A percentile compares a stretch with the other conserved stretches of the same genome.
phyloP scores from a whole-genome alignment of 129 eudicot genomes.

The Gnaphalium uliginosum region DNA sequence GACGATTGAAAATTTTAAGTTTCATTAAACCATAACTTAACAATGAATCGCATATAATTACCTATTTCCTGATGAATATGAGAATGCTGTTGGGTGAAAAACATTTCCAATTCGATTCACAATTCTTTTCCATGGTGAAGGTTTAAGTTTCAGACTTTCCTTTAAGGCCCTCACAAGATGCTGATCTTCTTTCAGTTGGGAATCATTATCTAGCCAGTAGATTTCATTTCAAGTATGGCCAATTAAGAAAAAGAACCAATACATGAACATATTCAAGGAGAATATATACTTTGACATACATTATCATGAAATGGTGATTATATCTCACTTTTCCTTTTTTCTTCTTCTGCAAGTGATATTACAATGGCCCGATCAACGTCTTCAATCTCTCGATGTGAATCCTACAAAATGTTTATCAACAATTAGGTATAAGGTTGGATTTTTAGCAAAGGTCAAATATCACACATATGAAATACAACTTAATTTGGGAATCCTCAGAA shows the following conservation, averaged over 20 bases:
- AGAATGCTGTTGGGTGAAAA: conserved; percentile 58
- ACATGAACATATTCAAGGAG: conserved; percentile 5
- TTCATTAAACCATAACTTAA: background rate
- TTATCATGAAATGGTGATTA: background rate
- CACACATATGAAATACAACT: background rate
- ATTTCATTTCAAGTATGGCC: conserved; percentile 14
- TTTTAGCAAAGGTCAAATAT: no score
- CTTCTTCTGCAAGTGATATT: conserved; percentile 59
- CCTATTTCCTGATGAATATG: conserved; percentile 62
- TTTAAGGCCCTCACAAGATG: conserved; percentile 78
- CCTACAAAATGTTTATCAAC: conserved; percentile 35
- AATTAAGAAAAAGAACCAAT: background rate
- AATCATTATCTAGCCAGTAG: conserved; percentile 43
- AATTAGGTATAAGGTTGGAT: background rate
- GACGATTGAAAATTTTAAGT: background rate
- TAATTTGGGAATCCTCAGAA: conserved; percentile 15
- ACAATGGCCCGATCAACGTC: conserved; percentile 78
- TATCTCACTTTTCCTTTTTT: conserved; percentile 46
- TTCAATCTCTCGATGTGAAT: conserved; percentile 53
- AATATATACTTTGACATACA: conserved; percentile 11
- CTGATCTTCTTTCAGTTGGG: conserved; percentile 77
- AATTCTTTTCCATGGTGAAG: conserved; percentile 46
- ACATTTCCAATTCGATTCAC: conserved; percentile 39
- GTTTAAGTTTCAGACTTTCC: conserved; percentile 62
- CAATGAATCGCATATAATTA: conserved; percentile 9